Base-by-base conservation (phyloP, 805 yeast species). In the Metschnikowia santaceciliae region DNA sequence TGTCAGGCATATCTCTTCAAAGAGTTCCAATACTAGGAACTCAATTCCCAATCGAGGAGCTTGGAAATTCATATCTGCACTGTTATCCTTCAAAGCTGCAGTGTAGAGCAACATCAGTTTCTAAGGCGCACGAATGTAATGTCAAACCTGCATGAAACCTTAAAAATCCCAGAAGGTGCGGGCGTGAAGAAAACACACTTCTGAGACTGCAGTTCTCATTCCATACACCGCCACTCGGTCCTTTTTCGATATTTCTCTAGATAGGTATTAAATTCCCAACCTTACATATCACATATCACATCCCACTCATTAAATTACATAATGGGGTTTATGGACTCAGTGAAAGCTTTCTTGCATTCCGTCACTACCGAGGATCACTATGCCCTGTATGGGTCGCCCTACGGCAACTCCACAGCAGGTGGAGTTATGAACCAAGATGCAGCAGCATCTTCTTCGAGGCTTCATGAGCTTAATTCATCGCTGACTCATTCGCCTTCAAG, bases 351-450 rank as follows among this genome's bases (percentile, higher is more conserved):
- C 52, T 61, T 68, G 39, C 75, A 80, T 59, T 77, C 82, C 26
- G 72, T 80, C 38, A 80, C 84, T 6, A 80, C 85, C 3, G 77
- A 75, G 6, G 85, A 80, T 56, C 84, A 80, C 60, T 80, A 80
- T 60, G 85, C 85, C 20, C 74, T 79, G 38, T 80, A 76, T 53
- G 81, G 75, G 11, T 69, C 57, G 17, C 62, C 62, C 3, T 59
- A 59, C 49, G 53, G 47, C 30, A 54, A 58, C 43, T 48, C 58
- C 33, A 47, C 52, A 13, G 61, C 60, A 10, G 59, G 59, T 15
- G 59, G 62, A 38, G 44, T 49, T 37, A 52, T 56, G 43, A 51
- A 46, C 42, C 48, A 43, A 48, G 53, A 46, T 32, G 46, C 54
- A 17, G 58, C 56, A 17, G 61, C 69, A 4, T 61, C 69, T 2